phyloP scores from a whole-genome alignment of 768 basidiomycete species.

The Neoboletus subvelutipes region DNA sequence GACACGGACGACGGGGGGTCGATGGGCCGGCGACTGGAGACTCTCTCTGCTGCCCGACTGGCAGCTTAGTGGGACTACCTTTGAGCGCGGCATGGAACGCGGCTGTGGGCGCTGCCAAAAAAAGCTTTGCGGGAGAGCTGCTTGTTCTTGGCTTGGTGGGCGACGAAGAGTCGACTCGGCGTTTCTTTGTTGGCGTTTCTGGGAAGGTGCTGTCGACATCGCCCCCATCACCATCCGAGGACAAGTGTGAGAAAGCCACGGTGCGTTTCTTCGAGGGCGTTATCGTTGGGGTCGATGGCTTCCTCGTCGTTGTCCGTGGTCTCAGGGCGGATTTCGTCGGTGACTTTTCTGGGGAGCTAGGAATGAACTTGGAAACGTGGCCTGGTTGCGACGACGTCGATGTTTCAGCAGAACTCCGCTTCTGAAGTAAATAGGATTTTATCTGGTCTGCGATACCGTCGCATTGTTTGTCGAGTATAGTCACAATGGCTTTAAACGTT shows the following conservation, averaged over 20 bases:
- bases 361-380: neutral
- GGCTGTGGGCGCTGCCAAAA: neutral
- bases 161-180: constrained; percentile 28
- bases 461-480: constrained; percentile 26
- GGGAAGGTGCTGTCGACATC: constrained; percentile 34
- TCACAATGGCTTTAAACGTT: constrained; percentile 21
- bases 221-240: constrained; percentile 18
- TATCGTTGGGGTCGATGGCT: neutral
- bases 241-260: constrained; percentile 14
- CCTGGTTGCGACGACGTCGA: constrained; percentile 1
- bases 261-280: constrained; percentile 36
- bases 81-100: constrained; percentile 24
- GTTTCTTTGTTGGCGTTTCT: constrained; percentile 44
- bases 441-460: constrained; percentile 27
- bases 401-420: neutral
- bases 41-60: neutral
- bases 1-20: constrained; percentile 26
- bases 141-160: constrained; percentile 15
- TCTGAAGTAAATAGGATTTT: constrained; percentile 10
- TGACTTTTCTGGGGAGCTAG: constrained; percentile 19
- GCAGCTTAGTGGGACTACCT: constrained; percentile 7
- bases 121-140: constrained; percentile 11
- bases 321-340: constrained; percentile 21
- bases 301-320: constrained; percentile 5
- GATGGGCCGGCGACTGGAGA: constrained; percentile 19